Base-by-base conservation (phyloP, 129 eudicot species). In the Pseudognaphalium luteoalbum region DNA sequence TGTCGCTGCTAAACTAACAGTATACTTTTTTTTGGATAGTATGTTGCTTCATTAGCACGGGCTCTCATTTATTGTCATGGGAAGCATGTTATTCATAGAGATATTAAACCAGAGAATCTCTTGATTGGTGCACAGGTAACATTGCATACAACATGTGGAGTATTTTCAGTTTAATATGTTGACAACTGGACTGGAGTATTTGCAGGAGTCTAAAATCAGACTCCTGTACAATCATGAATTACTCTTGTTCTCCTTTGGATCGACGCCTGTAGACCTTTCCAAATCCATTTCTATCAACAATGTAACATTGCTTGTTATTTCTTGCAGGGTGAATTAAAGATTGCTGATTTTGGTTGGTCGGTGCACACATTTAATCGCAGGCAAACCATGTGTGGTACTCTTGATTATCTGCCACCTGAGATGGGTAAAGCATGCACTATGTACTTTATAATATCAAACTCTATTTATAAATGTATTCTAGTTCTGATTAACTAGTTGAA, bases 291-390 rank as follows among this genome's bases (percentile, higher is more conserved):
- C 17, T 47, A 47, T 47, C 54, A 3, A 14, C n/a, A 47, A 47
- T 6, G 1, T 47, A 47, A 47, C 54, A 47, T 47, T 29, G 5
- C 17, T 25, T 56, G 16, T 67, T 14, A 47, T 81, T 17, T 69
- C 28, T 70, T 29, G 20, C 87, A 93, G 98, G 98, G 98, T 54
- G 98, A 93, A 76, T 84, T 93, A 19, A 93, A 93, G 88, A 93
- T 93, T 57, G 98, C 98, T 11, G 98, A 93, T 83, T 93, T 93
- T 82, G 98, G 98, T 34, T 93, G 98, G 98, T 91, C 98, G 16
- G 98, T 93, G 39, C 98, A 93, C 78, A 93, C 98, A 50, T 93
- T 93, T 28, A 88, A 84, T 71, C 90, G 98, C 52, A 80, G 98
- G 76, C 86, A 85, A 78, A 93, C 98, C 73, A 90, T 93, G 97